Conservation (phyloP, 23 red algal genomes). For the Cyanidioschyzon merolae region DNA sequence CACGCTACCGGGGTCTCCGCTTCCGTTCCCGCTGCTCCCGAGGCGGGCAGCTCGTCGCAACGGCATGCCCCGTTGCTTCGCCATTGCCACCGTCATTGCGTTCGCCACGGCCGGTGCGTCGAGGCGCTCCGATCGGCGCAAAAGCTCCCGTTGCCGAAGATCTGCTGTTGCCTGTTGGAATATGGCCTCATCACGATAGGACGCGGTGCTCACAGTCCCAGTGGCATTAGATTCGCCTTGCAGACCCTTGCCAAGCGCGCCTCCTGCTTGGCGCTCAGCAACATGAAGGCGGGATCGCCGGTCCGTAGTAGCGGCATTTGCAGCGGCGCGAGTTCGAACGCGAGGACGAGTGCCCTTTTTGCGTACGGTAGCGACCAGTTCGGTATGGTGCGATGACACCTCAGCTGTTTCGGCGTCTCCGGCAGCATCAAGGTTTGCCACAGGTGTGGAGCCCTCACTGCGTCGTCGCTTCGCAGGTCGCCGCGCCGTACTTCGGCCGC, state of each 20-base stretch:
- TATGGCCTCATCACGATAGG: constrained; percentile 2
- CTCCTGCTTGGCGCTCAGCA: background rate
- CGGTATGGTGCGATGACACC: too few species aligned
- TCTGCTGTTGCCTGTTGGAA: background rate
- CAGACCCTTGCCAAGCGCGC: background rate
- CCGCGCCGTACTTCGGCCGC: background rate
- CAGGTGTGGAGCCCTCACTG: too few species aligned
- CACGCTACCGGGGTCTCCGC: constrained; percentile 16
- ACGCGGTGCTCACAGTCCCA: background rate
- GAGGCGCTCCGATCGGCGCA: background rate
- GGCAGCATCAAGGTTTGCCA: too few species aligned
- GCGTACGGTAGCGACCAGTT: too few species aligned
- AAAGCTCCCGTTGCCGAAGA: background rate
- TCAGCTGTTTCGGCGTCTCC: too few species aligned
- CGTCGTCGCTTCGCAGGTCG: background rate
- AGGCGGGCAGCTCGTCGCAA: background rate
- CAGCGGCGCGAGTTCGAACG: background rate
- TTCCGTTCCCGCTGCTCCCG: background rate
- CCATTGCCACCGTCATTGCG: background rate
- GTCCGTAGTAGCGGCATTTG: background rate
- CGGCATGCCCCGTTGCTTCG: constrained; percentile 1
- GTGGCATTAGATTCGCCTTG: background rate
- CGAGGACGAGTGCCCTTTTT: too few species aligned
- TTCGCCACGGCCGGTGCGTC: background rate
- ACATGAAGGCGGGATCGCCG: background rate